Evolutionary conservation across 1,284 basidiomycete species (phyloP), one percentile per base, ranked within the genome.

Genomic region (Rhodotorula sp.): DNA sequence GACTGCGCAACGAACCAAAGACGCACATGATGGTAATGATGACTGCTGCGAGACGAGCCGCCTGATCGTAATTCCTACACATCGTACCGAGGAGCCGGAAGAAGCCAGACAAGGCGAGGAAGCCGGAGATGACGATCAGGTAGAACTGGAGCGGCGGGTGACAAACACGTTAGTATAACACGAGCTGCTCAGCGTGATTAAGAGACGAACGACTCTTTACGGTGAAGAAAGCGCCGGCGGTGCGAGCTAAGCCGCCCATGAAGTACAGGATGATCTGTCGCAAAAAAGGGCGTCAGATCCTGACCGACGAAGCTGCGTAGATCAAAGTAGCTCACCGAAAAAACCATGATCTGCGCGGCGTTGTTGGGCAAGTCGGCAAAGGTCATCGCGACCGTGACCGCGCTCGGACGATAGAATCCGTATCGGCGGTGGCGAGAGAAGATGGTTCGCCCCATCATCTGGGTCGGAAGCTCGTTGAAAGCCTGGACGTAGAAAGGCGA

Each of bases 351-450:
- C 69, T 83, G 82, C 5, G 78, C 72, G 1, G 82, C 78, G 70
- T 82, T 83, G 80, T 84, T 84, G 0, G 84, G 84, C 19, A 84
- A 79, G 74, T 85, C 84, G 66, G 83, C 80, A 10, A 82, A 56
- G 16, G 83, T 79, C 60, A 79, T 89, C 7, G 88, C 89, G 26
- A 92, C 79, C 0, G 88, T 86, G 45, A 89, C 83, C 1, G 91
- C 89, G 8, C 88, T 86, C 0, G 92, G 90, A 38, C 91, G 87
- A 80, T 92, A 94, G 81, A 94, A 87, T 70, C 89, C 86, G 80
- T 90, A 95, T 56, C 83, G 85, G n/a, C 87, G 88, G 75, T 85
- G 84, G 67, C 70, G 69, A 74, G 79, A 81, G 69, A 83, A 77
- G 69, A 83, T 90, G 0, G 90, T 89, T 15, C 91, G 87, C 59